Percentiles rank a stretch among this genome's conserved stretches.
These are phyloP conservation scores for Rhodotorula sp. DNA, from an alignment of 1,284 basidiomycete species.

Conservation along the genomic window DNA sequence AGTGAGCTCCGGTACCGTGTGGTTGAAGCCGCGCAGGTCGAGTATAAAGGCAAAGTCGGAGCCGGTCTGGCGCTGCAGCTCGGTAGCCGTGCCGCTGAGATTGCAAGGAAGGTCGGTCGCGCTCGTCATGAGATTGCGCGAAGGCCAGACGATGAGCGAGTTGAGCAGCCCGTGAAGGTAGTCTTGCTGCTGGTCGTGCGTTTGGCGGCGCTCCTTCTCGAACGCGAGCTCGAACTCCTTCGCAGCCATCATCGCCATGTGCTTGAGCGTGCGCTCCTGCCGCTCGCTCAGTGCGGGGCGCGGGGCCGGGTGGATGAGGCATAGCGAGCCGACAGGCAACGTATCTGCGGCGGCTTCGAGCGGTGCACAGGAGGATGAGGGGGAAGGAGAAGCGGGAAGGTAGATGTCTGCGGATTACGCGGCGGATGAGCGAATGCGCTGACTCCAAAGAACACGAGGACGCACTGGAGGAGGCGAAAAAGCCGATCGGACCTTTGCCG, in stretches of 20 bases:
- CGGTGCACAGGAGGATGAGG: too few species aligned
- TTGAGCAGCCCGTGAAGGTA: conserved; percentile 1
- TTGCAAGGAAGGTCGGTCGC: background rate
- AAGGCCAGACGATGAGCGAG: conserved; percentile 5
- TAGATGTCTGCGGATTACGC: conserved; percentile 8
- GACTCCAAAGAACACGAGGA: background rate
- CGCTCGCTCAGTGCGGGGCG: background rate
- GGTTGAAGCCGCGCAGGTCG: conserved; percentile 23
- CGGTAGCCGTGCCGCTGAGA: background rate
- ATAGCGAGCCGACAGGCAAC: conserved; percentile 22
- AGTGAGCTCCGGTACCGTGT: background rate
- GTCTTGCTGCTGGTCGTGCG: background rate
- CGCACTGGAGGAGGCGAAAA: conserved; percentile 15
- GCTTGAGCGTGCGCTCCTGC: conserved; percentile 9
- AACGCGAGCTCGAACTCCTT: conserved; percentile 13
- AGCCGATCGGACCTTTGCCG: background rate
- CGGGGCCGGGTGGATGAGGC: conserved; percentile 16
- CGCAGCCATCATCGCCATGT: conserved; percentile 6
- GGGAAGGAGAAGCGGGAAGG: background rate
- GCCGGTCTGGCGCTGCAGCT: conserved; percentile 3
- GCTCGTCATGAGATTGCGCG: background rate
- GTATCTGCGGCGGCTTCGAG: background rate
- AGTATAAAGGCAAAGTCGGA: conserved; percentile 24
- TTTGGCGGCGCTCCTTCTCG: conserved; percentile 1
- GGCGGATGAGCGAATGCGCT: background rate